Evolutionary conservation across 1,284 basidiomycete genomes (phyloP).

Genomic region (Gomphus sp.): DNA sequence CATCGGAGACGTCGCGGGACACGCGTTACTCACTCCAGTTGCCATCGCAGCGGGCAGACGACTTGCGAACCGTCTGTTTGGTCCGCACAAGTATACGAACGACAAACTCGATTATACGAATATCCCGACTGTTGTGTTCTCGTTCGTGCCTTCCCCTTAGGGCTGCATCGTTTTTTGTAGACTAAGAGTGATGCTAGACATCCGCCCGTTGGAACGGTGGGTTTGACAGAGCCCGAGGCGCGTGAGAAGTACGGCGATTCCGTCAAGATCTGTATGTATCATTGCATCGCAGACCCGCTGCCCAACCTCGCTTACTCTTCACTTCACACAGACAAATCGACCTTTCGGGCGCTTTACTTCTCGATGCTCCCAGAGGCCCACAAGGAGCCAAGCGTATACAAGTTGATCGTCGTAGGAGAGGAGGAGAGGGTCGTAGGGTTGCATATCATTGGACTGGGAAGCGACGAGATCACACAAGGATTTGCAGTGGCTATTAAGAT

Average conservation of each 20-base stretch:
- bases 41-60: slow-evolving; percentile 94
- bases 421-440: slow-evolving; percentile 94
- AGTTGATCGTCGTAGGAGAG: slow-evolving; percentile 77
- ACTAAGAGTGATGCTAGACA: slow-evolving; percentile 42
- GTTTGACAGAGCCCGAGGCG: slow-evolving; percentile 87
- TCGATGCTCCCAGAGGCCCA: slow-evolving; percentile 79
- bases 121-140: slow-evolving; percentile 93
- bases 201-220: slow-evolving; percentile 87
- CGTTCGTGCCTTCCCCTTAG: slow-evolving; percentile 46
- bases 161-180: slow-evolving; percentile 2
- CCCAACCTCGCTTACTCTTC: neutral
- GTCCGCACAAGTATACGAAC: slow-evolving; percentile 72
- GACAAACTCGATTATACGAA: slow-evolving; percentile 88
- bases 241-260: slow-evolving; percentile 78
- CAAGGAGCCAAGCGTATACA: slow-evolving; percentile 92
- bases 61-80: slow-evolving; percentile 86
- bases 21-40: slow-evolving; percentile 92
- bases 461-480: slow-evolving; percentile 91
- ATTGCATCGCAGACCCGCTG: neutral
- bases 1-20: slow-evolving; percentile 90
- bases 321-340: slow-evolving; percentile 54
- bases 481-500: slow-evolving; percentile 95
- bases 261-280: slow-evolving; percentile 79
- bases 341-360: slow-evolving; percentile 82
- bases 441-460: slow-evolving; percentile 86